A percentile compares a stretch with the other conserved stretches of the same genome.
These are phyloP conservation scores for Ogataea kodamae DNA, from an alignment of 805 yeast species.

Conservation along the genomic window DNA sequence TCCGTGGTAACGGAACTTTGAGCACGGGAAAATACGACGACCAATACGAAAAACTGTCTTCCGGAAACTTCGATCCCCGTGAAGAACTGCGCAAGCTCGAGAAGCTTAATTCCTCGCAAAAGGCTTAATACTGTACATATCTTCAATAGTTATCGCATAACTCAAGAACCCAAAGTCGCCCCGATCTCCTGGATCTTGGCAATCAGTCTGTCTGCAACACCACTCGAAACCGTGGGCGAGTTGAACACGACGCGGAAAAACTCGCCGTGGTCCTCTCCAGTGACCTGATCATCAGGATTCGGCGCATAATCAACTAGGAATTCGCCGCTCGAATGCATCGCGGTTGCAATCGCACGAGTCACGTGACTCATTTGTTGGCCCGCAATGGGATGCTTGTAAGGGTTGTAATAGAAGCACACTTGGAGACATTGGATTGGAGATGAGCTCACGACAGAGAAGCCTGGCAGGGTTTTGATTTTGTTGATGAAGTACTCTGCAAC, in stretches of 20 bases:
- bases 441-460: constrained; percentile 54
- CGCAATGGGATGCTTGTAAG: constrained; percentile 24
- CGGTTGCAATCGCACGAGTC: constrained; percentile 61
- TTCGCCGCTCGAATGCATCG: constrained; percentile 58
- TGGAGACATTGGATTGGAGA: constrained; percentile 74
- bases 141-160: too few relatives aligned
- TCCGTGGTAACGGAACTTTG: constrained; percentile 89
- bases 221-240: constrained; percentile 54
- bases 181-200: constrained; percentile 27
- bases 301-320: constrained; percentile 81
- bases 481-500: constrained; percentile 60
- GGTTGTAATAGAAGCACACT: constrained; percentile 75
- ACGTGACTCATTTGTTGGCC: constrained; percentile 44
- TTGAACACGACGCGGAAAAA: constrained; percentile 83
- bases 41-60: constrained; percentile 70
- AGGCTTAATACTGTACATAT: constrained; percentile 11
- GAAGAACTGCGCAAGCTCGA: constrained; percentile 77
- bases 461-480: constrained; percentile 35
- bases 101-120: constrained; percentile 51
- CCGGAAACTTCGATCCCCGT: constrained; percentile 77
- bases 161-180: neutral
- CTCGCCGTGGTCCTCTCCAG: constrained; percentile 56
- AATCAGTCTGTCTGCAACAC: constrained; percentile 44
- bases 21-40: constrained; percentile 93
- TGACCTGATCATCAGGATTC: constrained; percentile 42